Evolutionary conservation across 2,329 filamentous ascomycete species (phyloP).

Genomic region (Paraphaeosphaeria minitans): DNA sequence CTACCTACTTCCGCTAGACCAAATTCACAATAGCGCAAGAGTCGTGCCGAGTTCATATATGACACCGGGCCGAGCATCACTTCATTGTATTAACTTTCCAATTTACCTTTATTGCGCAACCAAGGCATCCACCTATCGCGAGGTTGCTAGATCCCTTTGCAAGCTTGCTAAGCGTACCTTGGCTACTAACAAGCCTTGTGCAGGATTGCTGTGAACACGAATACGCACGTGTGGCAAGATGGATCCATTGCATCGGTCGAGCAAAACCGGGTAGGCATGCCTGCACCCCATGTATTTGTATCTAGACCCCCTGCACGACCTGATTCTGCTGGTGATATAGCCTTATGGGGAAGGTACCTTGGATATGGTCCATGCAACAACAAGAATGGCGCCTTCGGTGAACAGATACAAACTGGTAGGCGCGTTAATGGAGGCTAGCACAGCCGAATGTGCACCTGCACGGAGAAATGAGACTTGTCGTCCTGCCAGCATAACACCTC

Average conservation of each 20-base stretch:
- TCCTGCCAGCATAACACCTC: background rate
- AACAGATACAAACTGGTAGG: background rate
- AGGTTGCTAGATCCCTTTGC: background rate
- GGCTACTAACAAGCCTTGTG: background rate
- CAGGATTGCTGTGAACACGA: background rate
- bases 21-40: background rate
- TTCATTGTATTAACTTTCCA: constrained; percentile 1
- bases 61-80: constrained; percentile 6
- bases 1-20: background rate
- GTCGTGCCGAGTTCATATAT: background rate
- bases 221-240: background rate
- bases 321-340: too few species aligned
- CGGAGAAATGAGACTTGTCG: background rate
- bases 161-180: background rate
- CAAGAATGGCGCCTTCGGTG: background rate
- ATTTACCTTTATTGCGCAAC: constrained; percentile 5
- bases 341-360: constrained; percentile 1
- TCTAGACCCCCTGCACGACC: background rate
- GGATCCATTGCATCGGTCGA: background rate
- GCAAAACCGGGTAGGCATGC: constrained; percentile 4
- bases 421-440: background rate
- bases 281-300: constrained; percentile 1
- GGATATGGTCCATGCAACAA: background rate
- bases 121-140: constrained; percentile 5
- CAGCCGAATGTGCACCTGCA: background rate